A percentile compares a stretch with the other conserved stretches of the same genome.
These are phyloP conservation scores for Amanita subjunquillea DNA, from an alignment of 768 basidiomycete genomes.

Conservation along the genomic window DNA sequence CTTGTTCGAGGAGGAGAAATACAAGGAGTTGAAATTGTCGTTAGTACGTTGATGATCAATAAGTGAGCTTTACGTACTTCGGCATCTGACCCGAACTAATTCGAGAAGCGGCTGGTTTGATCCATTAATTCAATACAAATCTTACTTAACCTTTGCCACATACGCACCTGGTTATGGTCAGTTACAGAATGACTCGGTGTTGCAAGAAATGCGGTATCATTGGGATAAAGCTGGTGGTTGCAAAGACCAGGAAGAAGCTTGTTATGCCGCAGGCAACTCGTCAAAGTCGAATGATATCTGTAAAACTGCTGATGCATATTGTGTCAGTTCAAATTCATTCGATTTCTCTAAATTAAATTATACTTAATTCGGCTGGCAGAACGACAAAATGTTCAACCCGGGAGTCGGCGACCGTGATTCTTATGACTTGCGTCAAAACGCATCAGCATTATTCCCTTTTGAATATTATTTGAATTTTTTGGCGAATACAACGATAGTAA, in stretches of 20 bases:
- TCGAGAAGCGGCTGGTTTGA: slow-evolving; percentile 51
- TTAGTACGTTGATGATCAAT: slow-evolving; percentile 57
- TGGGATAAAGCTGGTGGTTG: slow-evolving; percentile 43
- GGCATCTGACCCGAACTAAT: not conserved
- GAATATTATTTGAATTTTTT: slow-evolving; percentile 45
- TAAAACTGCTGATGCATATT: slow-evolving; percentile 38
- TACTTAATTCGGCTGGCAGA: slow-evolving; percentile 18
- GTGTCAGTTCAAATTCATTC: slow-evolving; percentile 25
- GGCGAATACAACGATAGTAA: slow-evolving; percentile 20
- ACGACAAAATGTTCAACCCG: slow-evolving; percentile 34
- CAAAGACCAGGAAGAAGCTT: slow-evolving; percentile 41
- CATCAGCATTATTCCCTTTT: slow-evolving; percentile 42
- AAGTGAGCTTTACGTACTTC: slow-evolving; percentile 25
- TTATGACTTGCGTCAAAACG: slow-evolving; percentile 49
- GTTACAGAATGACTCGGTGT: slow-evolving; percentile 35
- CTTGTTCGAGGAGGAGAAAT: slow-evolving; percentile 33
- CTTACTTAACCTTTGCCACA: slow-evolving; percentile 49
- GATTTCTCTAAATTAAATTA: not conserved
- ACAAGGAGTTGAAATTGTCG: slow-evolving; percentile 37
- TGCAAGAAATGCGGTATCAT: slow-evolving; percentile 35
- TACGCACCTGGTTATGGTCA: slow-evolving; percentile 61
- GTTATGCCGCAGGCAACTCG: slow-evolving; percentile 42
- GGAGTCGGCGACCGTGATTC: slow-evolving; percentile 43
- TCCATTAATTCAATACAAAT: slow-evolving; percentile 50
- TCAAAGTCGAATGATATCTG: slow-evolving; percentile 41